phyloP scores from a whole-genome alignment of 306 rosid genomes.

The Abrus precatorius region DNA sequence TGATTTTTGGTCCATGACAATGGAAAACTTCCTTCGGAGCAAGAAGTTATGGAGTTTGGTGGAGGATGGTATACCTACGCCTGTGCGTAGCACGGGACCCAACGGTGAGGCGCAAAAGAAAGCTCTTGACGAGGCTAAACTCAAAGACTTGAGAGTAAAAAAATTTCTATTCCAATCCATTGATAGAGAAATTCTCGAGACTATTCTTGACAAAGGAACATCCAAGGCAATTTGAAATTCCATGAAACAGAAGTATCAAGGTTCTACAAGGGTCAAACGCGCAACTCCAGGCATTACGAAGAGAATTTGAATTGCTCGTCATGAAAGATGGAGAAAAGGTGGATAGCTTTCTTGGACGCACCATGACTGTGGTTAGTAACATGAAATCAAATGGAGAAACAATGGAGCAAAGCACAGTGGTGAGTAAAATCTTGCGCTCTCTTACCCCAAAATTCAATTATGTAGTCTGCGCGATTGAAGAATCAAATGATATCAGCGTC shows the following conservation, averaged over 20 bases:
- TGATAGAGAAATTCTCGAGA: background rate
- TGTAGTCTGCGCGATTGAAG: background rate
- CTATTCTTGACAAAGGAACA: background rate
- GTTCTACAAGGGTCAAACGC: background rate
- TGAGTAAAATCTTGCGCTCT: background rate
- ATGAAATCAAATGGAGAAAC: no score
- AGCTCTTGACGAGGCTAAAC: background rate
- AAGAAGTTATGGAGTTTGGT: no score
- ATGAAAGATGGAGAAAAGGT: background rate
- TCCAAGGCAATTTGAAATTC: background rate
- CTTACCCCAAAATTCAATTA: background rate
- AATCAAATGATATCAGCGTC: background rate
- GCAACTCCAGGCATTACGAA: background rate
- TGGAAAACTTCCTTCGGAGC: no score
- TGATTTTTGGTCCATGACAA: no score
- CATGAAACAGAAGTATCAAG: background rate
- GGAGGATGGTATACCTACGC: no score
- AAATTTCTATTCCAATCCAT: background rate
- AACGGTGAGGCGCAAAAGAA: no score
- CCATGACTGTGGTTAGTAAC: no score
- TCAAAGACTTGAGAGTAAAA: background rate
- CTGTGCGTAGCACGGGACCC: no score
- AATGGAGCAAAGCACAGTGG: background rate
- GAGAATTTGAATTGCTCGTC: background rate
- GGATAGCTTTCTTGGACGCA: no score